Percentiles rank a stretch among this genome's conserved stretches.
phyloP scores from a whole-genome alignment of 257 asterid species.

The Ilex aquifolium region DNA sequence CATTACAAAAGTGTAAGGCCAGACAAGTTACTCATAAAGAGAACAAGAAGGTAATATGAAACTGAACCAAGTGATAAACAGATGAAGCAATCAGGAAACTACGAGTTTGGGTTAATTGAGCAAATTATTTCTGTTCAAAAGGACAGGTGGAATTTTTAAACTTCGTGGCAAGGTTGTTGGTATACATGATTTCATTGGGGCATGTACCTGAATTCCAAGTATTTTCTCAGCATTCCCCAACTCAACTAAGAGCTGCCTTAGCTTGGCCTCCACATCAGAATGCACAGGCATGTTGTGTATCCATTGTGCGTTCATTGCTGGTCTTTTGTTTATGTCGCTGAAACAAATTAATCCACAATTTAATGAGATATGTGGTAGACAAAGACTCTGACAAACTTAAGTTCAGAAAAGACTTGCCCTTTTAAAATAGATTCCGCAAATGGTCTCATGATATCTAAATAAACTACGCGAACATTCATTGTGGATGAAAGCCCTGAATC shows the following conservation, averaged over 20 bases:
- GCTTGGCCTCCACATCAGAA: constrained; percentile 78
- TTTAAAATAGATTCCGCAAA: constrained; percentile 93
- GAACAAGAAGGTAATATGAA: no score
- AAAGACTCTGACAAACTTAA: constrained; percentile 11
- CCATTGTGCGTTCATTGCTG: constrained; percentile 64
- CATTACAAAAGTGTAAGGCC: no score
- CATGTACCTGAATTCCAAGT: constrained; percentile 88
- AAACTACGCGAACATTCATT: constrained; percentile 72
- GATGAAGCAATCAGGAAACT: no score
- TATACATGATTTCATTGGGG: not conserved
- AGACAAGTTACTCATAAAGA: no score
- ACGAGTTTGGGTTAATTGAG: no score
- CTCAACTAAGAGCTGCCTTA: constrained; percentile 74
- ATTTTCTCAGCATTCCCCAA: constrained; percentile 83
- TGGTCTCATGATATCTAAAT: constrained; percentile 91
- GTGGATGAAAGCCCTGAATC: constrained; percentile 87
- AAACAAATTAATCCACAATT: constrained; percentile 26
- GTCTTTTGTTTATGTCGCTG: constrained; percentile 72
- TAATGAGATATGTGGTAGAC: constrained; percentile 20
- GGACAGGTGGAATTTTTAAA: no score
- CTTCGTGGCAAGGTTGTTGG: no score
- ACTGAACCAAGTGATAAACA: no score
- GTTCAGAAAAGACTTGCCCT: constrained; percentile 37
- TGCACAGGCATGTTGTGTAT: constrained; percentile 66
- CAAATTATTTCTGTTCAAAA: no score